Conservation (phyloP, 345 rosid species). For the Orychophragmus violaceus region DNA sequence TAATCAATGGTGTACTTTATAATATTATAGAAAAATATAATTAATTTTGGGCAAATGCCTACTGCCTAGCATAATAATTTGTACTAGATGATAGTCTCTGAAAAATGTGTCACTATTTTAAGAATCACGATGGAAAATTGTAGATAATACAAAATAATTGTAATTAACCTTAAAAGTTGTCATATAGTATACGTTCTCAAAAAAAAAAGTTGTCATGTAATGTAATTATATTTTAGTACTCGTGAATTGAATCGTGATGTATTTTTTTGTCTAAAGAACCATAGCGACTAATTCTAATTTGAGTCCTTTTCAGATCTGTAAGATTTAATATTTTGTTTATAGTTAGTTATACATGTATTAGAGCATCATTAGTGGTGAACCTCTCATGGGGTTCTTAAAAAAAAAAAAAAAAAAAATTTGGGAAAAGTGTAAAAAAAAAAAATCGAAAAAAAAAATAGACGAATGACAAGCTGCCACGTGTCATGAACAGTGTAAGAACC, state of each 20-base stretch:
- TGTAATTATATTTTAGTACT: too few relatives aligned
- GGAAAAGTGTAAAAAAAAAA: too few relatives aligned
- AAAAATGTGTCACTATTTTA: background rate
- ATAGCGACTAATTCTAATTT: background rate
- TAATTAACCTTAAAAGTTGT: background rate
- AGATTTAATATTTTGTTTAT: background rate
- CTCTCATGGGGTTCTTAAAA: too few relatives aligned
- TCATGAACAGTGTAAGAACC: too few relatives aligned
- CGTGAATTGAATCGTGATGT: background rate
- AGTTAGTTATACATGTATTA: background rate
- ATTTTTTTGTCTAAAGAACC: background rate
- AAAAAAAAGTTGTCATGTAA: too few relatives aligned
- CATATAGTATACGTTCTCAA: too few relatives aligned
- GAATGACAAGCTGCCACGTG: too few relatives aligned
- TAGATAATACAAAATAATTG: background rate
- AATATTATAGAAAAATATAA: background rate
- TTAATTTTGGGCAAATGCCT: background rate
- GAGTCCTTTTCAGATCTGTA: background rate
- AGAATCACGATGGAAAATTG: background rate
- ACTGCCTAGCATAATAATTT: background rate
- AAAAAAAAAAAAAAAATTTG: too few relatives aligned
- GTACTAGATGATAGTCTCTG: background rate
- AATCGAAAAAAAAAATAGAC: too few relatives aligned
- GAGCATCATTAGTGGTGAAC: too few relatives aligned
- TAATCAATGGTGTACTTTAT: background rate